Conservation (phyloP, 2,329 filamentous ascomycete genomes). For the Parascedosporium putredinis region DNA sequence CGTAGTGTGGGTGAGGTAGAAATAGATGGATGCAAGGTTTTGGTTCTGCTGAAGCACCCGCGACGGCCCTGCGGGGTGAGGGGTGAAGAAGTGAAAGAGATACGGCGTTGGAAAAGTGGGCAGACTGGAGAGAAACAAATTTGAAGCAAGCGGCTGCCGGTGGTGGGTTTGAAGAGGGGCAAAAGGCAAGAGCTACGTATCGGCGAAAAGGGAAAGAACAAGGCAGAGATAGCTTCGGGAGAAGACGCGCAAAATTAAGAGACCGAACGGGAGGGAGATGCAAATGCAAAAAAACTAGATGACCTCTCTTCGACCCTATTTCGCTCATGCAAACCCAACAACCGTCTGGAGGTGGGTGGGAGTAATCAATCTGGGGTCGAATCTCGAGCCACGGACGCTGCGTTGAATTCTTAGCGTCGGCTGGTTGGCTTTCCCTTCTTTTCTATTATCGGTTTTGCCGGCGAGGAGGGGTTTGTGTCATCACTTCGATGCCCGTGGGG, state of each 20-base stretch:
- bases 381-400: too few relatives aligned
- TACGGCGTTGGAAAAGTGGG: neutral
- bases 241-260: too few relatives aligned
- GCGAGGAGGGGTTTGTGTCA: neutral
- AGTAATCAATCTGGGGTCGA: neutral
- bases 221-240: neutral
- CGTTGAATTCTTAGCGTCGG: neutral
- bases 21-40: too few relatives aligned
- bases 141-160: too few relatives aligned
- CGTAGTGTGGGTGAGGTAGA: neutral
- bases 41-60: neutral
- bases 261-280: neutral
- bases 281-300: neutral
- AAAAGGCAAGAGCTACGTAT: neutral
- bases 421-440: neutral
- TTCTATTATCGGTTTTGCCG: constrained; percentile 3
- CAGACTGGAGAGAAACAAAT: neutral
- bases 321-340: neutral
- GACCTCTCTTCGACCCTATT: neutral
- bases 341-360: neutral
- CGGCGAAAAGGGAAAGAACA: too few relatives aligned
- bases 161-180: neutral
- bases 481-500: too few relatives aligned
- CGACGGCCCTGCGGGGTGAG: neutral
- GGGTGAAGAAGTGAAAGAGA: neutral